A percentile compares a stretch with the other conserved stretches of the same genome.
Conservation (phyloP, 2,329 filamentous ascomycete genomes). For the Fusarium beomiforme region DNA sequence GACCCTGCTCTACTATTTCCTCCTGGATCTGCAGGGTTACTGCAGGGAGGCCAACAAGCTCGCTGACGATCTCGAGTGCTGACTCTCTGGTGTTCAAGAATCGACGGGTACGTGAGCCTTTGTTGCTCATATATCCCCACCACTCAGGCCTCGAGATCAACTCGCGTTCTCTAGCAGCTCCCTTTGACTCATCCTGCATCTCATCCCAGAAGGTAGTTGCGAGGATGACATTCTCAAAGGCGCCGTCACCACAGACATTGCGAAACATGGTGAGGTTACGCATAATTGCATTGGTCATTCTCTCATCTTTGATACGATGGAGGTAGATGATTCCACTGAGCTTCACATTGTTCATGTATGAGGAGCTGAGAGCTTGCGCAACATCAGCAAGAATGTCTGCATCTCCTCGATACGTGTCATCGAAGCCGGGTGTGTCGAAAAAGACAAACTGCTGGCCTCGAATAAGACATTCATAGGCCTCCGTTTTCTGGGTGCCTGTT, state of each 20-base stretch:
- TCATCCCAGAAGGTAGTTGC: slow-evolving; percentile 9
- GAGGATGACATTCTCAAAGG: slow-evolving; percentile 1
- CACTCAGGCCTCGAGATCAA: not conserved
- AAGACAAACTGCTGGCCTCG: not conserved
- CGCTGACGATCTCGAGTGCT: not conserved
- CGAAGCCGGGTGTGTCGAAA: slow-evolving; percentile 25
- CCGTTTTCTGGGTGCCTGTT: not conserved
- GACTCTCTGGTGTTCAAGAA: not conserved
- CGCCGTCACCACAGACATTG: not conserved
- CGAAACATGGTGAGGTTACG: not conserved
- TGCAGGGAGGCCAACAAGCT: not conserved
- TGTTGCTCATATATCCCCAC: slow-evolving; percentile 1
- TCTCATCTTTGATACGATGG: not conserved
- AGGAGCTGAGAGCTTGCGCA: not conserved
- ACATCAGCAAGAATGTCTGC: slow-evolving; percentile 9
- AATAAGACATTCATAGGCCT: not conserved
- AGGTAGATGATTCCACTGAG: slow-evolving; percentile 10
- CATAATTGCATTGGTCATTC: not conserved
- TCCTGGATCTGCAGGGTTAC: not conserved
- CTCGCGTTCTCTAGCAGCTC: not conserved
- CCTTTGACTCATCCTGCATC: not conserved
- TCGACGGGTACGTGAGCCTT: not conserved
- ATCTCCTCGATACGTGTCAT: slow-evolving; percentile 16
- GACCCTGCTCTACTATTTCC: not conserved
- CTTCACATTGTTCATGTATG: not conserved